Percentiles rank a stretch among this genome's conserved stretches.
These are phyloP conservation scores for Fraxinus sp. DNA, from an alignment of 305 asterid species.

Conservation along the genomic window DNA sequence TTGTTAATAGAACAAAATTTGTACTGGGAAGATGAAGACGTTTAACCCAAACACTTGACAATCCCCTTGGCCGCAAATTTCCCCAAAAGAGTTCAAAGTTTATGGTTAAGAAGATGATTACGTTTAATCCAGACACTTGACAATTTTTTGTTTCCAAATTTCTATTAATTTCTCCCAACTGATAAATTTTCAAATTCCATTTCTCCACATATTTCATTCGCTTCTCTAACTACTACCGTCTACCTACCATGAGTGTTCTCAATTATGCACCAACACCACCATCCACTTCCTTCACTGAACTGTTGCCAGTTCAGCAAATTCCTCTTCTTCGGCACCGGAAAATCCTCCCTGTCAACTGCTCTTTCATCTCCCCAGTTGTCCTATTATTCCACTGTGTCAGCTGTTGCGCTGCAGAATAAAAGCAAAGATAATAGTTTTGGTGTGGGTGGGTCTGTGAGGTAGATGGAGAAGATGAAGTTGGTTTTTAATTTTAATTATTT, in stretches of 20 bases:
- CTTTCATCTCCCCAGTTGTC: constrained; percentile 28
- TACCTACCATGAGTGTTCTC: constrained; percentile 24
- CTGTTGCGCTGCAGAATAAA: constrained; percentile 20
- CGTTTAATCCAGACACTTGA: not conserved
- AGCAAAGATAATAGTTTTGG: constrained; percentile 15
- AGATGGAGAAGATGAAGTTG: too few species aligned
- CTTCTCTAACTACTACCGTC: not conserved
- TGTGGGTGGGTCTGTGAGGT: too few species aligned
- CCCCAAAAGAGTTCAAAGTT: too few species aligned
- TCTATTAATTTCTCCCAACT: not conserved
- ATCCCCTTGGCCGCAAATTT: too few species aligned
- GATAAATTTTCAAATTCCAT: not conserved
- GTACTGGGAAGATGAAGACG: too few species aligned
- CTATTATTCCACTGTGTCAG: constrained; percentile 5
- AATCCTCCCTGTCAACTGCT: not conserved
- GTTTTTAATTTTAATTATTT: too few species aligned
- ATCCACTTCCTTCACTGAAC: constrained; percentile 22
- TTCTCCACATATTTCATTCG: not conserved
- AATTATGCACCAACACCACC: constrained; percentile 24
- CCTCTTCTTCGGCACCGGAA: not conserved
- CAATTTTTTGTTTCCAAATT: not conserved
- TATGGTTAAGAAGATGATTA: too few species aligned
- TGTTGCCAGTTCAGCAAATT: constrained; percentile 9
- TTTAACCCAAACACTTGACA: too few species aligned
- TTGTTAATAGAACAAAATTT: too few species aligned